Conservation (phyloP, 805 yeast genomes). For the Candida palmyrensis region DNA sequence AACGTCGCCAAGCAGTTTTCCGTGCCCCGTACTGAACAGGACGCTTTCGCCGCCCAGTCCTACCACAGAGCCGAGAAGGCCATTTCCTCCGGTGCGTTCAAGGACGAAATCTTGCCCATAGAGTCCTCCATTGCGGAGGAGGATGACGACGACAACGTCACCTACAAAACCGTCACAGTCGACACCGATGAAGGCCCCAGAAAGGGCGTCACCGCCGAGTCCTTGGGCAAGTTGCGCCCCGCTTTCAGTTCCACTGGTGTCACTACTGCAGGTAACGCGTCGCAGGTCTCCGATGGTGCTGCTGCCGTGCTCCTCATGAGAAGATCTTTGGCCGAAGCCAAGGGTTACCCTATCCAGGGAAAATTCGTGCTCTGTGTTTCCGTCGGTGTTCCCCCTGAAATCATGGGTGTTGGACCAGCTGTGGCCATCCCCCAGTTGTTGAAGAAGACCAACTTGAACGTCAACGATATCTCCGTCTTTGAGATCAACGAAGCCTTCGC, state of each 20-base stretch:
- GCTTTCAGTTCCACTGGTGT: conserved; percentile 82
- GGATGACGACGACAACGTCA: conserved; percentile 54
- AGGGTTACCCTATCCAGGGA: conserved; percentile 69
- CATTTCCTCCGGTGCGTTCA: conserved; percentile 64
- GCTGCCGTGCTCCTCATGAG: conserved; percentile 83
- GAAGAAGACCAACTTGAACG: conserved; percentile 51
- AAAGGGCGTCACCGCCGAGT: conserved; percentile 72
- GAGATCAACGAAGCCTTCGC: conserved; percentile 98
- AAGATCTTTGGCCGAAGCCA: conserved; percentile 75
- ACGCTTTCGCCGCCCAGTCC: conserved; percentile 82
- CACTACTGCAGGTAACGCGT: conserved; percentile 95
- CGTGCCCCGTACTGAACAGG: conserved; percentile 70
- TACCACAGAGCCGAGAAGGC: conserved; percentile 82
- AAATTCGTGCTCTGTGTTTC: conserved; percentile 74
- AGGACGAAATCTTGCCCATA: conserved; percentile 85
- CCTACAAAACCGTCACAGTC: conserved; percentile 38
- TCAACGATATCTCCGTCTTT: conserved; percentile 65
- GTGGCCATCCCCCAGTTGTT: conserved; percentile 86
- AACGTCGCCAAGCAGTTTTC: conserved; percentile 70
- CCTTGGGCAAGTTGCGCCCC: conserved; percentile 72
- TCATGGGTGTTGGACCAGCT: conserved; percentile 98
- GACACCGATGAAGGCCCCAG: conserved; percentile 88
- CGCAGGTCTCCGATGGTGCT: conserved; percentile 95
- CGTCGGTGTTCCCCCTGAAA: conserved; percentile 94
- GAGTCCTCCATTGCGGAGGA: conserved; percentile 52